These are phyloP conservation scores for Gastrodia elata DNA, from an alignment of 106 monocot genomes.

Conservation along the genomic window DNA sequence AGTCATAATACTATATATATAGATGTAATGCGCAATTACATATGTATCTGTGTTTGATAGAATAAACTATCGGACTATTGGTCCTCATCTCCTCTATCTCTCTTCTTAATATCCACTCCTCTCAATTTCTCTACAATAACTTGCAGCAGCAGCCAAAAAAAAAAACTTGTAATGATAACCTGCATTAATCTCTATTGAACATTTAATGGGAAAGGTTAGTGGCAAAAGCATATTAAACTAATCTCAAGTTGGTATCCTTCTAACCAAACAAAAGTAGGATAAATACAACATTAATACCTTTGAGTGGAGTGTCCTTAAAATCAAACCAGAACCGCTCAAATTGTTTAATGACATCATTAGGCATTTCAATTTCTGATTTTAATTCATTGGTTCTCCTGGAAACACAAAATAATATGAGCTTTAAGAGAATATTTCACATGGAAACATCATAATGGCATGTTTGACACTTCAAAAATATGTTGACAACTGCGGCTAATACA, in stretches of 20 bases:
- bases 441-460: not conserved
- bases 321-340: conserved; percentile 86
- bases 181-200: not conserved
- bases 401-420: not conserved
- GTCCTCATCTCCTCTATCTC: no score
- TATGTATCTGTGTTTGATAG: no score
- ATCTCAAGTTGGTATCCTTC: not conserved
- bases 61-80: no score
- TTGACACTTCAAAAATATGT: not conserved
- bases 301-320: conserved; percentile 55
- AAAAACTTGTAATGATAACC: not conserved
- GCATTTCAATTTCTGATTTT: conserved; percentile 76
- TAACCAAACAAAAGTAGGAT: not conserved
- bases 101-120: no score
- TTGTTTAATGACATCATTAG: conserved; percentile 59
- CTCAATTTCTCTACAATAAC: no score
- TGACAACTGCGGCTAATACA: not conserved
- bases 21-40: no score
- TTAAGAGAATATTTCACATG: not conserved
- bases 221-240: not conserved
- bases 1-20: no score
- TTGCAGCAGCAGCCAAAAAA: not conserved
- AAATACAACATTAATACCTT: conserved; percentile 36
- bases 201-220: not conserved
- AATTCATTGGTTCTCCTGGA: conserved; percentile 87